Conservation (phyloP, 2,329 filamentous ascomycete species). For the Camptophora hylomeconis region DNA sequence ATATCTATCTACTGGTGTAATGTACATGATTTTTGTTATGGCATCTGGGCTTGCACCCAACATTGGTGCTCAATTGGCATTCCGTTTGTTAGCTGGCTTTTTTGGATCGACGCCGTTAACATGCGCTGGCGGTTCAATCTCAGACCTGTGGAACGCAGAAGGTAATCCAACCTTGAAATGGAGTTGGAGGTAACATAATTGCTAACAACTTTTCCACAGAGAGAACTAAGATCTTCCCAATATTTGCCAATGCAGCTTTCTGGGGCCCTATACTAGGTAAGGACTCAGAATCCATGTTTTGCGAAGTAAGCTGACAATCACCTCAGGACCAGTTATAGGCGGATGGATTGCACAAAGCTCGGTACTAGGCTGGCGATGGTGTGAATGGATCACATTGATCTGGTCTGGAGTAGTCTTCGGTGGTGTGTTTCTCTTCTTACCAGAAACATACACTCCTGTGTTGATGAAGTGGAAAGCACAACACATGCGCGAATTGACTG, state of each 20-base stretch:
- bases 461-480: conserved; percentile 33
- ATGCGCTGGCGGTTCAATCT: conserved; percentile 33
- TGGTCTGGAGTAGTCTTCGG: conserved; percentile 23
- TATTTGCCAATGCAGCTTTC: conserved; percentile 36
- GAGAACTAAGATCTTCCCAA: conserved; percentile 36
- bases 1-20: conserved; percentile 33
- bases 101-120: conserved; percentile 34
- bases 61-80: conserved; percentile 34
- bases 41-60: conserved; percentile 35
- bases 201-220: no score
- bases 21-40: conserved; percentile 38
- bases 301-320: not conserved
- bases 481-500: conserved; percentile 27
- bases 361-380: conserved; percentile 32
- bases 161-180: no score
- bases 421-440: conserved; percentile 31
- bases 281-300: no score
- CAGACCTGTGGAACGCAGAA: conserved; percentile 37
- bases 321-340: conserved; percentile 34
- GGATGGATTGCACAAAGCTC: conserved; percentile 29
- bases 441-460: conserved; percentile 38
- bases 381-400: conserved; percentile 32
- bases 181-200: no score
- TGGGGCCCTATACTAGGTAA: conserved; percentile 18
- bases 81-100: conserved; percentile 37